Percentiles rank a stretch among this genome's conserved stretches.
Evolutionary conservation across 2,329 filamentous ascomycete species (phyloP).

Genomic region (Nectriaceae sp.): DNA sequence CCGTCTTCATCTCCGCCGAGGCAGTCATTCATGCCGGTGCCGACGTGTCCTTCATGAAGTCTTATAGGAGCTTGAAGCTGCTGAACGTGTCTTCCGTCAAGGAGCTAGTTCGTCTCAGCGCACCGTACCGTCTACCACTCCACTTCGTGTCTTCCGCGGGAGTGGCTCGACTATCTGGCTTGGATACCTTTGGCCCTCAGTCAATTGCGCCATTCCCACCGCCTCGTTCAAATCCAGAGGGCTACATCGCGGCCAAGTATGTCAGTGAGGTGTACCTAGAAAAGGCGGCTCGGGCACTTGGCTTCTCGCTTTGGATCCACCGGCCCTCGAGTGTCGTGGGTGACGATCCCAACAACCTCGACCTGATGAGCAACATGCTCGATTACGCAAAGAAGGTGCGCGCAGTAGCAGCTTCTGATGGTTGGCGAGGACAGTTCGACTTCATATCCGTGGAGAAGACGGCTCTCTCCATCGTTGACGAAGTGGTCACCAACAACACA

Average conservation of each 20-base stretch:
- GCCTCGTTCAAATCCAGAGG: slow-evolving; percentile 16
- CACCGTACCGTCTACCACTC: slow-evolving; percentile 28
- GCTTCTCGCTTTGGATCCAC: slow-evolving; percentile 13
- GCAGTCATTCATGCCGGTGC: slow-evolving; percentile 54
- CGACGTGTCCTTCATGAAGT: slow-evolving; percentile 34
- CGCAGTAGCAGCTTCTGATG: neutral
- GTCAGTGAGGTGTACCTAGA: slow-evolving; percentile 33
- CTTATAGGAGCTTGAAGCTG: slow-evolving; percentile 28
- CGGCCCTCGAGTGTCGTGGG: slow-evolving; percentile 1
- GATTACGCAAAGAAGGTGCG: neutral
- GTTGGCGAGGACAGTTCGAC: neutral
- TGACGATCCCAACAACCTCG: neutral
- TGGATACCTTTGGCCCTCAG: neutral
- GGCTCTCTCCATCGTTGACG: neutral
- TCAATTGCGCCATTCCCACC: slow-evolving; percentile 1
- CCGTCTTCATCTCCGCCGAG: slow-evolving; percentile 36
- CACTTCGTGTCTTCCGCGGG: slow-evolving; percentile 36
- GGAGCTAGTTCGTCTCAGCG: slow-evolving; percentile 20
- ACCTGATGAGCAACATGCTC: neutral
- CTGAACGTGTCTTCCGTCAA: slow-evolving; percentile 33
- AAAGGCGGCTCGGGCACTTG: slow-evolving; percentile 11
- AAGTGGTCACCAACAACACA: neutral
- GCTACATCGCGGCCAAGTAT: slow-evolving; percentile 38
- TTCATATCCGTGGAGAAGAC: neutral
- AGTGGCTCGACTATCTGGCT: neutral